These are phyloP conservation scores for Kwoniella shivajii DNA, from an alignment of 1,284 basidiomycete species.

Conservation along the genomic window DNA sequence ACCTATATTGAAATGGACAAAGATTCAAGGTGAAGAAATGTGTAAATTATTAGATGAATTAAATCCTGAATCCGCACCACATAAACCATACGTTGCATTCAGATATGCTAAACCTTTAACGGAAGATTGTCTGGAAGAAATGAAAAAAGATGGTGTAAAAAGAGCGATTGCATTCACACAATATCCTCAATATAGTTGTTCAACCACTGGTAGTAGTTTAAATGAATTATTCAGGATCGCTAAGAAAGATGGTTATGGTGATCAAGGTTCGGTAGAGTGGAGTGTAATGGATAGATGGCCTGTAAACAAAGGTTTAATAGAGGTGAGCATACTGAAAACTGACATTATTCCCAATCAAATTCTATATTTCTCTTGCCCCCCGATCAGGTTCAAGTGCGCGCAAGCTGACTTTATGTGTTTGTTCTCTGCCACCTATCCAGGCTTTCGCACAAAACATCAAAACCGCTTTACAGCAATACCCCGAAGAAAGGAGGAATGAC, in stretches of 20 bases:
- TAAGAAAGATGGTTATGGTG: constrained; percentile 58
- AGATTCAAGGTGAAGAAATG: constrained; percentile 88
- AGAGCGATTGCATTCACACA: constrained; percentile 96
- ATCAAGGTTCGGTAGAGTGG: constrained; percentile 75
- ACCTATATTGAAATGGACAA: constrained; percentile 92
- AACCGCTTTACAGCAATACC: constrained; percentile 77
- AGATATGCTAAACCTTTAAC: constrained; percentile 91
- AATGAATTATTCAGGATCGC: constrained; percentile 79
- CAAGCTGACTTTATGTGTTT: neutral
- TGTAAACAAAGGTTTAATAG: constrained; percentile 87
- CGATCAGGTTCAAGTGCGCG: neutral
- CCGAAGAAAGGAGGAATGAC: constrained; percentile 66
- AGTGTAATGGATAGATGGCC: constrained; percentile 99
- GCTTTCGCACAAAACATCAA: constrained; percentile 89
- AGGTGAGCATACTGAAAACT: constrained; percentile 64
- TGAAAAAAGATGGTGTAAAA: constrained; percentile 88
- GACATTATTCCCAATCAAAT: neutral
- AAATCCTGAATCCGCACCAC: constrained; percentile 87
- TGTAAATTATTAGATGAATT: constrained; percentile 88
- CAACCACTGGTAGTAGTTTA: constrained; percentile 93
- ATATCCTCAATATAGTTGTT: constrained; percentile 99
- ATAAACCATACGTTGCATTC: constrained; percentile 94
- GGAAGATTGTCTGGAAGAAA: constrained; percentile 75
- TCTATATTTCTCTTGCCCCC: neutral
- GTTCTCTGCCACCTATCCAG: constrained; percentile 53